Conservation (phyloP, 352 stramenopile species). For the Albugo candida region DNA sequence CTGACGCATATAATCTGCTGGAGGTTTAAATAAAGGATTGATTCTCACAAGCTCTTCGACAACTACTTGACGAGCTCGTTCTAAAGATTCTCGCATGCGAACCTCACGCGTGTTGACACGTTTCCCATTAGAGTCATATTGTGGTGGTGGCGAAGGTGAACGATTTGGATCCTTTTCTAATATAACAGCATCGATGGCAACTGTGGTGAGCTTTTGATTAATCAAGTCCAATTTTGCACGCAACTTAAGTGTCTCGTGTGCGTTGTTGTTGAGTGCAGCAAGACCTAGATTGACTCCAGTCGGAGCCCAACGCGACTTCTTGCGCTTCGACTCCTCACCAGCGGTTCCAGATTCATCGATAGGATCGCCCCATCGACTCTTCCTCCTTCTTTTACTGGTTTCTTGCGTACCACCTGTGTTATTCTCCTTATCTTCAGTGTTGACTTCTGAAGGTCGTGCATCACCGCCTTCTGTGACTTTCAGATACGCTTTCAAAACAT, state of each 20-base stretch:
- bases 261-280: conserved; percentile 22
- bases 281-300: conserved; percentile 12
- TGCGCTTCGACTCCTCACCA: conserved; percentile 33
- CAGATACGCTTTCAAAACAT: conserved; percentile 83
- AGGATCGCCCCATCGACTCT: conserved; percentile 73
- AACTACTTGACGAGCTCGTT: conserved; percentile 79
- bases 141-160: conserved; percentile 81
- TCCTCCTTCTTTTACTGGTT: conserved; percentile 50
- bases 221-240: conserved; percentile 54
- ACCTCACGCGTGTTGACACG: conserved; percentile 93
- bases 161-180: conserved; percentile 77
- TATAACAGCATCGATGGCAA: conserved; percentile 52
- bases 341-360: conserved; percentile 4
- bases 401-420: conserved; percentile 12
- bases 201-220: conserved; percentile 51
- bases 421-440: neutral
- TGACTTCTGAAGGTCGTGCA: neutral
- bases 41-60: conserved; percentile 93
- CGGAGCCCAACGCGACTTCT: conserved; percentile 67
- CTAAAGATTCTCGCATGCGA: conserved; percentile 83
- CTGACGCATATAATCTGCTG: conserved; percentile 76
- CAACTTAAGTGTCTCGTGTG: conserved; percentile 48
- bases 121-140: conserved; percentile 93
- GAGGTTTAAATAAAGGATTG: conserved; percentile 79
- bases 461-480: conserved; percentile 32